phyloP scores from a whole-genome alignment of 345 rosid genomes.

The Syzygium aromaticum region DNA sequence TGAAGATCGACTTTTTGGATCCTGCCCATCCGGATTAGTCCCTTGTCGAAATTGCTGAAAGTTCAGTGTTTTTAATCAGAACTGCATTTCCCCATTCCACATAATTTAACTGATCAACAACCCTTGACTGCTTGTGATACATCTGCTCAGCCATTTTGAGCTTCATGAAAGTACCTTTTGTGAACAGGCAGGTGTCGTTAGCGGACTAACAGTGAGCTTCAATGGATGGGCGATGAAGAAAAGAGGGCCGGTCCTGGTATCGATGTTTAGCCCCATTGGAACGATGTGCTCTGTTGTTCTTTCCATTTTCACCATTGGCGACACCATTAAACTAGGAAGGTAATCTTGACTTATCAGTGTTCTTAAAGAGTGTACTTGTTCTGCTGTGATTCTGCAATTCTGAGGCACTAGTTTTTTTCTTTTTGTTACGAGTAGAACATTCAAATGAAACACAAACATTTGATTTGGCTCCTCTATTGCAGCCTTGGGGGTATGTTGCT shows the following conservation, averaged over 20 bases:
- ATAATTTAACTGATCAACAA: background rate
- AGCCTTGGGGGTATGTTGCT: conserved; percentile 79
- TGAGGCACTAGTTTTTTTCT: background rate
- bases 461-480: conserved; percentile 11
- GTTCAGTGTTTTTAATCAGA: background rate
- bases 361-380: background rate
- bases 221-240: conserved; percentile 99
- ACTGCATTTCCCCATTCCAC: background rate
- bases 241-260: conserved; percentile 85
- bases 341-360: background rate
- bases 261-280: conserved; percentile 83
- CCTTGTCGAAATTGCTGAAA: background rate
- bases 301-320: conserved; percentile 57
- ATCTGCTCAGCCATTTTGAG: background rate
- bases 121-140: background rate
- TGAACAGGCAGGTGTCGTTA: conserved; percentile 49
- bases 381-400: background rate
- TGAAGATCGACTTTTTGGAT: background rate
- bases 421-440: background rate
- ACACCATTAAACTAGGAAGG: conserved; percentile 66
- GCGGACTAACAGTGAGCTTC: conserved; percentile 83
- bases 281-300: conserved; percentile 63
- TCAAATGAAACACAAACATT: background rate
- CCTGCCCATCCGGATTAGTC: background rate
- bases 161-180: background rate